Percentiles rank a stretch among this genome's conserved stretches.
Evolutionary conservation across 352 stramenopile species (phyloP).

Genomic region (Phytophthora uliginosa): DNA sequence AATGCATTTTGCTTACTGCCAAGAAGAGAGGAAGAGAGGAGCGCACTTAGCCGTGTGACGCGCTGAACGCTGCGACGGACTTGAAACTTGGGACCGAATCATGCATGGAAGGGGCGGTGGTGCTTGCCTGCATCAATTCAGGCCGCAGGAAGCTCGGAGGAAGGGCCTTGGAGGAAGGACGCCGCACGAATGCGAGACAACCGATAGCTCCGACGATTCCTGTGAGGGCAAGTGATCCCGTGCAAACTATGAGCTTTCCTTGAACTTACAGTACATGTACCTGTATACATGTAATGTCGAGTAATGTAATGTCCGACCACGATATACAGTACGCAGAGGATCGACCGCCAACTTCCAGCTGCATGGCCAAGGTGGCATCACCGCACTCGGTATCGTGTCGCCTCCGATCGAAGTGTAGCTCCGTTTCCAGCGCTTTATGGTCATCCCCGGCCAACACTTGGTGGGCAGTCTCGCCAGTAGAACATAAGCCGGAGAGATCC

Average conservation of each 20-base stretch:
- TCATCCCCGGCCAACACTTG: background rate
- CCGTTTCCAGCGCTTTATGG: background rate
- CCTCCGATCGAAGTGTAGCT: background rate
- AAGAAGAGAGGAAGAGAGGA: background rate
- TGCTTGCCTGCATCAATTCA: conserved; percentile 1
- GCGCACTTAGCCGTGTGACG: conserved; percentile 34
- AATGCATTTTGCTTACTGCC: conserved; percentile 20
- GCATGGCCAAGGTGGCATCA: too few relatives aligned
- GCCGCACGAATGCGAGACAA: background rate
- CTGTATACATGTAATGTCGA: background rate
- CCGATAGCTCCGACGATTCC: background rate
- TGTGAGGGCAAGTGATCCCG: background rate
- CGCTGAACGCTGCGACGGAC: conserved; percentile 20
- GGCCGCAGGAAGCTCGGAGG: background rate
- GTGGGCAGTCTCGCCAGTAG: background rate
- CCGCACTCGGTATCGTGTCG: too few relatives aligned
- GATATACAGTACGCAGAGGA: background rate
- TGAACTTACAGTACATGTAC: too few relatives aligned
- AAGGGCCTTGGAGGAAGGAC: background rate
- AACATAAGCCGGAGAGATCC: background rate
- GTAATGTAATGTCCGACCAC: background rate
- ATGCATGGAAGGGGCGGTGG: conserved; percentile 28
- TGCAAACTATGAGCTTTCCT: background rate
- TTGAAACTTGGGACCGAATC: conserved; percentile 1
- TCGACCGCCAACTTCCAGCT: too few relatives aligned